Percentiles rank a stretch among this genome's conserved stretches.
Conservation (phyloP, 2,329 filamentous ascomycete genomes). For the Cladosporium phlei region DNA sequence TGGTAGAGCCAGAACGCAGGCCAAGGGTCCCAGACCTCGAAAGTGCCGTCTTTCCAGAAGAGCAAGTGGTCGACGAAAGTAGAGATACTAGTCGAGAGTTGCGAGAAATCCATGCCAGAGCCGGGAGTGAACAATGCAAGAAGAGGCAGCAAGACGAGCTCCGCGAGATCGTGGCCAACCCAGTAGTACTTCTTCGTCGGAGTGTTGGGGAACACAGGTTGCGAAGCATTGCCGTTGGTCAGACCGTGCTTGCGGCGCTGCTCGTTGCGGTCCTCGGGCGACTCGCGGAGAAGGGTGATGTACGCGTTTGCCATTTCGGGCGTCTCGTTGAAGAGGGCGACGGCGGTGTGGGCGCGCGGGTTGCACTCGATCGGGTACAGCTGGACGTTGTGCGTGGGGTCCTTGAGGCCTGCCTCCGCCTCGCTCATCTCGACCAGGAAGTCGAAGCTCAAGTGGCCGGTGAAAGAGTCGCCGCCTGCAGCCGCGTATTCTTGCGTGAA, state of each 20-base stretch:
- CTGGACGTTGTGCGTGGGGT: conserved; percentile 27
- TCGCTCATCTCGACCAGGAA: conserved; percentile 58
- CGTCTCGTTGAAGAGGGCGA: conserved; percentile 53
- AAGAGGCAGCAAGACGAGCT: conserved; percentile 47
- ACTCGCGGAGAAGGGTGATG: conserved; percentile 41
- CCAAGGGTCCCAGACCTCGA: conserved; percentile 45
- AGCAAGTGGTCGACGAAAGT: conserved; percentile 40
- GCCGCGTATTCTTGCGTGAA: conserved; percentile 59
- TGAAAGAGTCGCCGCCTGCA: conserved; percentile 49
- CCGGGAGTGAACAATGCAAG: conserved; percentile 34
- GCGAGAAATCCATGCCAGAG: conserved; percentile 22
- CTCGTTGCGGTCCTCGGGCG: conserved; percentile 17
- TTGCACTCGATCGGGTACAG: conserved; percentile 69
- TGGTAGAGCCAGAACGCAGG: conserved; percentile 51
- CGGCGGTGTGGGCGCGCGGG: conserved; percentile 63
- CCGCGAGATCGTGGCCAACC: conserved; percentile 62
- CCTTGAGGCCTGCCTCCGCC: conserved; percentile 23
- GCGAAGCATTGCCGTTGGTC: conserved; percentile 20
- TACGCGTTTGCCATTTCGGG: conserved; percentile 49
- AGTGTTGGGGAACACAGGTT: conserved; percentile 20
- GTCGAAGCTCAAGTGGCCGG: conserved; percentile 69
- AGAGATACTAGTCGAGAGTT: conserved; percentile 25
- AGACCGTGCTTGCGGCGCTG: conserved; percentile 18
- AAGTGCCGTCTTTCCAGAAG: conserved; percentile 49
- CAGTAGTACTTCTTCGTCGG: conserved; percentile 50